Evolutionary conservation across 2,329 filamentous ascomycete genomes (phyloP).

Genomic region (Colletotrichum falcatum): DNA sequence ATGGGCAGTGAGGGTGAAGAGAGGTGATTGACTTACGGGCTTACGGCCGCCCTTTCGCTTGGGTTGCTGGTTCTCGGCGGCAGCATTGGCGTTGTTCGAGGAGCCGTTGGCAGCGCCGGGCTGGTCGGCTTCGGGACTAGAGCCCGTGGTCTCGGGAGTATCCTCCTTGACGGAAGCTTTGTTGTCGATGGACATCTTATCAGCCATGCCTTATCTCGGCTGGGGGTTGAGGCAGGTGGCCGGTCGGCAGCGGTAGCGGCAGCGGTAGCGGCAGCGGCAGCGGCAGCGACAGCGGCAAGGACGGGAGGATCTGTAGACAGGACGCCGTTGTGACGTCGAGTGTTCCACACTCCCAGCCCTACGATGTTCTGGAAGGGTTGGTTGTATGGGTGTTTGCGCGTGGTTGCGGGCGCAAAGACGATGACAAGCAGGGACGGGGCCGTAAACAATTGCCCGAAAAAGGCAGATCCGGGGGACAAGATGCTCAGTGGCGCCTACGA

Average conservation of each 20-base stretch:
- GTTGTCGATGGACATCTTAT: slow-evolving; percentile 76
- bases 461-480: slow-evolving; percentile 40
- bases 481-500: slow-evolving; percentile 47
- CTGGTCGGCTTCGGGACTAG: slow-evolving; percentile 69
- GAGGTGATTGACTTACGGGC: slow-evolving; percentile 78
- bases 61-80: slow-evolving; percentile 72
- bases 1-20: slow-evolving; percentile 41
- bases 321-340: slow-evolving; percentile 51
- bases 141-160: slow-evolving; percentile 71
- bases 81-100: slow-evolving; percentile 46
- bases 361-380: slow-evolving; percentile 46
- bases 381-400: slow-evolving; percentile 52
- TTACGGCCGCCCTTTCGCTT: slow-evolving; percentile 98
- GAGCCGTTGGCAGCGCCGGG: slow-evolving; percentile 48
- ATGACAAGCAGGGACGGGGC: slow-evolving; percentile 46
- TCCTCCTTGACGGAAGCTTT: slow-evolving; percentile 68
- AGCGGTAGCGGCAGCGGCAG: slow-evolving; percentile 44
- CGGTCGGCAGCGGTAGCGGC: slow-evolving; percentile 45
- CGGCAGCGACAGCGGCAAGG: slow-evolving; percentile 44
- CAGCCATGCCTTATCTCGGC: slow-evolving; percentile 66
- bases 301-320: slow-evolving; percentile 45
- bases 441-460: slow-evolving; percentile 44
- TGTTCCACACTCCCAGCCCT: slow-evolving; percentile 43
- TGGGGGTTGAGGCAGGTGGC: slow-evolving; percentile 45
- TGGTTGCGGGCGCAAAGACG: slow-evolving; percentile 51